Percentiles rank a stretch among this genome's conserved stretches.
Conservation (phyloP, 2,329 filamentous ascomycete species). For the Polytolypa hystricis region DNA sequence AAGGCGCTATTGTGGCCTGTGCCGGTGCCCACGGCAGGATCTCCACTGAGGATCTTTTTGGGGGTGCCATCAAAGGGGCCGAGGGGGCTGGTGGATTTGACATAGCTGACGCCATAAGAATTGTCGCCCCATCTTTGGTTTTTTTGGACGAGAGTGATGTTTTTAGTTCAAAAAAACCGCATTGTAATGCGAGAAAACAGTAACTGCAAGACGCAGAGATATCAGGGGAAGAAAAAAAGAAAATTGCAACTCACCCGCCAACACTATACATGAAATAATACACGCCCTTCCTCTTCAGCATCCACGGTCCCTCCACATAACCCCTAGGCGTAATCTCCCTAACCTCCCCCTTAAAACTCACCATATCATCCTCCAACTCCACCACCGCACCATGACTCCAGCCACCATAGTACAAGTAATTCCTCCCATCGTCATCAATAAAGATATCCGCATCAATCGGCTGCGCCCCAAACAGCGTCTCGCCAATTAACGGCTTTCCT, state of each 20-base stretch:
- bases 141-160: too few species aligned
- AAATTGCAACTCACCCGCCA: constrained; percentile 20
- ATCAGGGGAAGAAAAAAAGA: not conserved
- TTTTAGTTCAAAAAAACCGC: too few species aligned
- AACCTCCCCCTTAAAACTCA: constrained; percentile 34
- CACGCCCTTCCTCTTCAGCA: constrained; percentile 32
- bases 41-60: constrained; percentile 26
- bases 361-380: constrained; percentile 35
- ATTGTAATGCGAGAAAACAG: too few species aligned
- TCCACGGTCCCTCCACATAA: constrained; percentile 36
- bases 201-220: too few species aligned
- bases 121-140: constrained; percentile 36
- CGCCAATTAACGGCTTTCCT: constrained; percentile 32
- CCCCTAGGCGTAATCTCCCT: constrained; percentile 38
- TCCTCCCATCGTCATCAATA: constrained; percentile 31
- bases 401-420: constrained; percentile 37
- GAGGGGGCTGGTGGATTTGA: constrained; percentile 29
- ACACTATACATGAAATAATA: constrained; percentile 40
- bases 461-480: constrained; percentile 37
- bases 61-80: constrained; percentile 32
- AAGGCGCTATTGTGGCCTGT: constrained; percentile 36
- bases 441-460: constrained; percentile 39
- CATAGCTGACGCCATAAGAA: constrained; percentile 37
- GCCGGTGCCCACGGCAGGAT: constrained; percentile 19
- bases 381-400: constrained; percentile 35